Conservation (phyloP, 495 filamentous ascomycete genomes). For the Pseudomonodictys pantanalensis region DNA sequence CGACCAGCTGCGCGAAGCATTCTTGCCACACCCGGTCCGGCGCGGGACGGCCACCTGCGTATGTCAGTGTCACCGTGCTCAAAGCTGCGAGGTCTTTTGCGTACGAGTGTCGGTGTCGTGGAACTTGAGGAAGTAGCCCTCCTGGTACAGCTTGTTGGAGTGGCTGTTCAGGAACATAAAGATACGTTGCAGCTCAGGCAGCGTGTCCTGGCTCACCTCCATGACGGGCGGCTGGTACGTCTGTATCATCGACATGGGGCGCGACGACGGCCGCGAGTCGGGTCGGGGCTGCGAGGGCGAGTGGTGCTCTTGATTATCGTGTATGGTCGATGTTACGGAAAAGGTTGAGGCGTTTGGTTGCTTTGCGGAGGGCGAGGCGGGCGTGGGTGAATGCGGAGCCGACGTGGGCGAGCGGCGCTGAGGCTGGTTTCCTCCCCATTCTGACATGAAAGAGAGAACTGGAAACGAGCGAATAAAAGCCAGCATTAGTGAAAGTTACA, state of each 20-base stretch:
- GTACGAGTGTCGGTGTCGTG: constrained; percentile 87
- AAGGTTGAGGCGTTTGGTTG: constrained; percentile 6
- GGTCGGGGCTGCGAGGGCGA: constrained; percentile 22
- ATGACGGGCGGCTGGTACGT: constrained; percentile 85
- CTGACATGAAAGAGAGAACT: constrained; percentile 65
- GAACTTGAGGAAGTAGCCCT: constrained; percentile 94
- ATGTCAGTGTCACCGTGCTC: constrained; percentile 33
- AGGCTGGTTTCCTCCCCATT: constrained; percentile 50
- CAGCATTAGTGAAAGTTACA: constrained; percentile 9
- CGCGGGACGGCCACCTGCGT: constrained; percentile 77
- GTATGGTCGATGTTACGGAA: constrained; percentile 25
- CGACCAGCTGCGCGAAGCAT: constrained; percentile 95
- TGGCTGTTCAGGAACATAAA: constrained; percentile 94
- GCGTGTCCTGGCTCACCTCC: constrained; percentile 78
- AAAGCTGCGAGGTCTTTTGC: constrained; percentile 38
- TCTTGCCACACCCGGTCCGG: constrained; percentile 88
- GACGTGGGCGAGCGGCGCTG: constrained; percentile 37
- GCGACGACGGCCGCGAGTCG: constrained; percentile 48
- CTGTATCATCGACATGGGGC: constrained; percentile 65
- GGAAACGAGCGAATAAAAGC: constrained; percentile 22
- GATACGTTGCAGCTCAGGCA: constrained; percentile 89
- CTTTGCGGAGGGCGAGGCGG: constrained; percentile 17
- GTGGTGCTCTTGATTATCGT: constrained; percentile 19
- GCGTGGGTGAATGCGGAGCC: constrained; percentile 19
- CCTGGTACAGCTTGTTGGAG: constrained; percentile 92